Conservation (phyloP, 1,284 basidiomycete genomes). For the Papiliotrema laurentii region DNA sequence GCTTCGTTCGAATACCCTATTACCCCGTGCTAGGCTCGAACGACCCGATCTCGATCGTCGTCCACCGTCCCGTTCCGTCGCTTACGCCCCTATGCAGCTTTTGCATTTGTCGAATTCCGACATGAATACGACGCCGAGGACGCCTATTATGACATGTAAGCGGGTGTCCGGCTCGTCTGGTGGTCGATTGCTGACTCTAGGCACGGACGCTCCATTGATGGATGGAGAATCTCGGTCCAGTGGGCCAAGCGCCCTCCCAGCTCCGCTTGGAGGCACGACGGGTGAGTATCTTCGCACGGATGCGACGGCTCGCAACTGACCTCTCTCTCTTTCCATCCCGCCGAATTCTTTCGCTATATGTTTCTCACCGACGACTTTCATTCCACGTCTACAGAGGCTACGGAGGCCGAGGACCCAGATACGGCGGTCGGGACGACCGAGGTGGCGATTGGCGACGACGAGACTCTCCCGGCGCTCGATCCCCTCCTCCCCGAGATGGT, state of each 20-base stretch:
- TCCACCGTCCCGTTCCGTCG: no score
- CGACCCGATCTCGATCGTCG: no score
- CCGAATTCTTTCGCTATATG: constrained; percentile 44
- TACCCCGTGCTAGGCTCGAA: no score
- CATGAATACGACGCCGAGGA: constrained; percentile 78
- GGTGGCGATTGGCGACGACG: no score
- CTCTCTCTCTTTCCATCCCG: background rate
- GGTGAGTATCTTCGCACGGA: constrained; percentile 48
- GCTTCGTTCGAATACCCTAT: no score
- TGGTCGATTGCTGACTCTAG: constrained; percentile 47
- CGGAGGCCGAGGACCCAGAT: no score
- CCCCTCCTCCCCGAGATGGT: no score
- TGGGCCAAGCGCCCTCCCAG: constrained; percentile 89
- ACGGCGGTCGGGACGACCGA: no score
- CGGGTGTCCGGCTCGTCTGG: constrained; percentile 11
- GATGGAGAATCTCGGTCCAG: constrained; percentile 73
- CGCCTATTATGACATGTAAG: constrained; percentile 85
- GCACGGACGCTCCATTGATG: constrained; percentile 80
- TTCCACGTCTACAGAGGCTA: no score
- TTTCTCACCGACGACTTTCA: no score
- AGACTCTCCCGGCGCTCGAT: no score
- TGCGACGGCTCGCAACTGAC: background rate
- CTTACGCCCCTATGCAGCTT: constrained; percentile 53
- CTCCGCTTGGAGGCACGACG: constrained; percentile 75
- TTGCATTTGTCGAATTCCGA: constrained; percentile 87